Percentiles rank a stretch among this genome's conserved stretches.
Conservation (phyloP, 2,329 filamentous ascomycete species). For the Corinectria fuckeliana region DNA sequence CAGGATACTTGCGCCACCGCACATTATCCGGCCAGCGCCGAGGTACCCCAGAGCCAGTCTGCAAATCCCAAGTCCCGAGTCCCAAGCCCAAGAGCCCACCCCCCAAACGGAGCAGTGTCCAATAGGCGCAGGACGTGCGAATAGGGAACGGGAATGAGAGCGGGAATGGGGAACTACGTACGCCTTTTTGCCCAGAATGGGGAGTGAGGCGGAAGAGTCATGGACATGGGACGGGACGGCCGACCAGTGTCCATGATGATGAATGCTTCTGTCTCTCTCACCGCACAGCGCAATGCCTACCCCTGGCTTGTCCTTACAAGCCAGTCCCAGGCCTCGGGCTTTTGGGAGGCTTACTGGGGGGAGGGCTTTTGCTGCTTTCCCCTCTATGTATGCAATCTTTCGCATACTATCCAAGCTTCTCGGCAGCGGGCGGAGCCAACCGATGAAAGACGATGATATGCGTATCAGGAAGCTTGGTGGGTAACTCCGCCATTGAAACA, state of each 20-base stretch:
- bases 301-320: background rate
- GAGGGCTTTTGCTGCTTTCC: background rate
- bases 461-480: background rate
- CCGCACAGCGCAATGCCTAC: background rate
- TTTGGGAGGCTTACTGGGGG: background rate
- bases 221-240: conserved; percentile 7
- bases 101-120: conserved; percentile 27
- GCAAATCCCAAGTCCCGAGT: conserved; percentile 29
- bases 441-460: background rate
- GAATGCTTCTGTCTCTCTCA: conserved; percentile 1
- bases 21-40: conserved; percentile 18
- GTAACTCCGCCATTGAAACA: background rate
- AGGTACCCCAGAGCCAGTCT: conserved; percentile 31
- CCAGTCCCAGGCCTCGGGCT: background rate
- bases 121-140: conserved; percentile 27
- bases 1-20: conserved; percentile 27
- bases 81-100: conserved; percentile 26
- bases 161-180: conserved; percentile 13
- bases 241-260: conserved; percentile 3
- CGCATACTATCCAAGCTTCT: conserved; percentile 7
- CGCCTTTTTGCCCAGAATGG: background rate
- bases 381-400: background rate
- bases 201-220: background rate
- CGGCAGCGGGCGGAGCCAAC: conserved; percentile 9
- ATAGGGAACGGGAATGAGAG: conserved; percentile 5